Evolutionary conservation across 139 green algal species (phyloP).

Genomic region (Trebouxia sp.): DNA sequence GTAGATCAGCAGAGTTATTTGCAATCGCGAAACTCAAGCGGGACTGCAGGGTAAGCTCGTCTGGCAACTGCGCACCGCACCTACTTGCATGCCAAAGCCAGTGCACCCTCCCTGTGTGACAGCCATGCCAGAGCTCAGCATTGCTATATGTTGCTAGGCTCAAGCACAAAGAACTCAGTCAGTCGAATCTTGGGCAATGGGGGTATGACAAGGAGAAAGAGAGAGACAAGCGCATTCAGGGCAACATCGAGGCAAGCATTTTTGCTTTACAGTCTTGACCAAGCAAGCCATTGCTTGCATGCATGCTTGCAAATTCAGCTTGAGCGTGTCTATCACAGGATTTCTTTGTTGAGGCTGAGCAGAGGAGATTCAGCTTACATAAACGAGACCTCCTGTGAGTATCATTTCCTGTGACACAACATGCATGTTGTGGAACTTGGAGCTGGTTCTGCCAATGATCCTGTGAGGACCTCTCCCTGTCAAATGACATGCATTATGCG

Average conservation of each 20-base stretch:
- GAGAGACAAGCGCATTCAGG: conserved; percentile 19
- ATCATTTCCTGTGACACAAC: background rate
- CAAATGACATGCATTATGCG: no score
- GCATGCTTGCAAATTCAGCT: background rate
- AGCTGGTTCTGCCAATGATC: background rate
- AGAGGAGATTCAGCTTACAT: conserved; percentile 7
- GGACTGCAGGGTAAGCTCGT: background rate
- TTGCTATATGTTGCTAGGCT: conserved; percentile 17
- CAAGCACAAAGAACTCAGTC: conserved; percentile 36
- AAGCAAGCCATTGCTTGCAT: background rate
- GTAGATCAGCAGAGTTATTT: background rate
- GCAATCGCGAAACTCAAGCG: background rate
- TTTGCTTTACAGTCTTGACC: background rate
- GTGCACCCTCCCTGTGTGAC: no score
- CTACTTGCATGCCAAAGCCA: no score
- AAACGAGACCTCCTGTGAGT: background rate
- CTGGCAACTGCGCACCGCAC: no score
- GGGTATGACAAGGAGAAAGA: conserved; percentile 32
- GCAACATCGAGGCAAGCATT: conserved; percentile 24
- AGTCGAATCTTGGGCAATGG: conserved; percentile 6
- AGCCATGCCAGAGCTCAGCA: no score
- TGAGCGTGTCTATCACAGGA: conserved; percentile 13
- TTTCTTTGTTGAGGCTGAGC: conserved; percentile 34
- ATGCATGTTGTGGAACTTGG: background rate
- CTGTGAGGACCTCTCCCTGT: background rate